Base-by-base conservation (phyloP, 805 yeast species). In the Spathaspora passalidarum region DNA sequence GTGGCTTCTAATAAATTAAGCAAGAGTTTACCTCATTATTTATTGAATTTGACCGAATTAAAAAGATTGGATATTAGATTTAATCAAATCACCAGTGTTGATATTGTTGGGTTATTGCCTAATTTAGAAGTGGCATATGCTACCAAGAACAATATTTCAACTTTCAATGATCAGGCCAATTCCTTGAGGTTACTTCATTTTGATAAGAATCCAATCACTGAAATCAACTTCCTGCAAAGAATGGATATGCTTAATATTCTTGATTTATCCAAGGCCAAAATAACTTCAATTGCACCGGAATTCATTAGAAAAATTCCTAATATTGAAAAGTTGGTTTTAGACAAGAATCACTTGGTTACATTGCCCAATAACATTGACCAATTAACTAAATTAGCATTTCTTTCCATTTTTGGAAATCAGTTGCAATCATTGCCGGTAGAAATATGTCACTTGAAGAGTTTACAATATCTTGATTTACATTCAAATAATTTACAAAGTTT, bases 181-280 rank as follows among this genome's bases (percentile, higher is more conserved):
- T 78, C 78, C 43, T 68, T 91, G 54, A 78, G 86, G 56, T 76
- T 84, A 13, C 71, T 91, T 35, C 86, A 84, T 57, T 70, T 90
- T 40, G 90, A 86, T 59, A 79, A 86, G 59, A 91, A 90, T 61
- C 97, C 97, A 4, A 79, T 90, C 45, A 89, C 96, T 0, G 75
- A 79, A 47, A 75, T 88, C 51, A 71, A 71, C 22, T 77, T 82
- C 50, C 68, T 66, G 32, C 79, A 78, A 26, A 62, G 74, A 18
- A 78, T 88, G 61, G 71, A 74, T 9, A 75, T 79, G 50, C 71
- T 90, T 61, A 83, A 89, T 1, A 80, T 82, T 14, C 72, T 94
- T 41, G 89, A 89, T 50, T 68, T 94, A 44, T 80, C 87, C 8
- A 86, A 86, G 57, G 97, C 96, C 1, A 89, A 88, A 56, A 68